These are phyloP conservation scores for Aspergillus taichungensis DNA, from an alignment of 495 filamentous ascomycete genomes.

Conservation along the genomic window DNA sequence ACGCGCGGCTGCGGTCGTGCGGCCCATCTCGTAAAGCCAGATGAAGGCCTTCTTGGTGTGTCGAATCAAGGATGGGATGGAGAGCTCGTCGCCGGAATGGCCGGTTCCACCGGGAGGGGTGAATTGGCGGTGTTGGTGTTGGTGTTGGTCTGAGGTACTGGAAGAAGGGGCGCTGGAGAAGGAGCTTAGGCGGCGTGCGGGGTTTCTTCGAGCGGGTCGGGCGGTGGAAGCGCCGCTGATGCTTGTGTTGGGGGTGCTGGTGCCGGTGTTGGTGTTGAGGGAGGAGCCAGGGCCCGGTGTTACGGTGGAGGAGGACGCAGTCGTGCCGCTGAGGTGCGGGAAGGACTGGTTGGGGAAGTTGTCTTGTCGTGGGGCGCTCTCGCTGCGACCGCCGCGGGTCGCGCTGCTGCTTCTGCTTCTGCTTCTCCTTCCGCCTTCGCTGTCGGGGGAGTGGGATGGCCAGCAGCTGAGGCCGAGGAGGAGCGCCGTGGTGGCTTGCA, in stretches of 20 bases:
- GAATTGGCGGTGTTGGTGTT: neutral
- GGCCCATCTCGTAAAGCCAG: slow-evolving; percentile 39
- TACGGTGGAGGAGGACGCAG: too few species aligned
- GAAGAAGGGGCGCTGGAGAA: too few species aligned
- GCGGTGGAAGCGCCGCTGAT: too few species aligned
- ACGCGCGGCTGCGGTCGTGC: slow-evolving; percentile 31
- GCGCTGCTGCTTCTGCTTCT: neutral
- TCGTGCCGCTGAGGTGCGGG: too few species aligned
- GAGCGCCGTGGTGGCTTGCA: slow-evolving; percentile 51
- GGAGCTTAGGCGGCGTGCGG: neutral
- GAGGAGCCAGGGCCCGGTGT: neutral
- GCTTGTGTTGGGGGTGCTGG: neutral
- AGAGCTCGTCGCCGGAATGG: too few species aligned
- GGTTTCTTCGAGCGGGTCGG: neutral
- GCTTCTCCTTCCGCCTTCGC: neutral
- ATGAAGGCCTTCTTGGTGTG: slow-evolving; percentile 39
- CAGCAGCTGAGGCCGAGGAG: slow-evolving; percentile 43
- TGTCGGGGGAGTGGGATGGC: slow-evolving; percentile 12
- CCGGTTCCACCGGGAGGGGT: slow-evolving; percentile 13
- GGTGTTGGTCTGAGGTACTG: neutral
- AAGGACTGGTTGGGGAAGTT: too few species aligned
- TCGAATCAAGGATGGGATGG: slow-evolving; percentile 25
- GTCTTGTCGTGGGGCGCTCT: too few species aligned
- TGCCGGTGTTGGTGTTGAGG: neutral
- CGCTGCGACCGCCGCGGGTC: too few species aligned